Evolutionary conservation across 2,329 filamentous ascomycete species (phyloP).

Genomic region (Hypoxylon sp.): DNA sequence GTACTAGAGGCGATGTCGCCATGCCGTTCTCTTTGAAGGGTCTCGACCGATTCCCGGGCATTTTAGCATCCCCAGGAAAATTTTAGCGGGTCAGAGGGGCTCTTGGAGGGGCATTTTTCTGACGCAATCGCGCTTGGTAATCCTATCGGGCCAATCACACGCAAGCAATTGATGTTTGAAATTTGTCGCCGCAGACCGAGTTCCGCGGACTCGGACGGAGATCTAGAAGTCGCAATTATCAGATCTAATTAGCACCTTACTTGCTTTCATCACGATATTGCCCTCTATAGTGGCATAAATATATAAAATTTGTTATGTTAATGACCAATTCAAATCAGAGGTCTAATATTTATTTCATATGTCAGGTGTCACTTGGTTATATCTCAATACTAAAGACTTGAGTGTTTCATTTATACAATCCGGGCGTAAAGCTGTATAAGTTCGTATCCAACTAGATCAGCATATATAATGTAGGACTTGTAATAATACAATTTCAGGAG

Average conservation of each 20-base stretch:
- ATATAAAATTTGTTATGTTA: background rate
- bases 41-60: conserved; percentile 42
- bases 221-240: conserved; percentile 26
- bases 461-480: background rate
- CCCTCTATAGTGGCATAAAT: background rate
- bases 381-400: background rate
- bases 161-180: conserved; percentile 12
- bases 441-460: background rate
- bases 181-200: conserved; percentile 31
- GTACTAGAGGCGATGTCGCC: conserved; percentile 37
- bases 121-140: conserved; percentile 42
- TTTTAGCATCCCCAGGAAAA: conserved; percentile 33
- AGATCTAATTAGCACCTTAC: background rate
- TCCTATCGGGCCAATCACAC: conserved; percentile 42
- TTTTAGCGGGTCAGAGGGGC: conserved; percentile 34
- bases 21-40: conserved; percentile 23
- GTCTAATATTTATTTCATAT: background rate
- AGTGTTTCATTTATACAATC: background rate
- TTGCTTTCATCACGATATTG: background rate
- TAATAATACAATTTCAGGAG: conserved; percentile 19
- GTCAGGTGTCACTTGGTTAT: background rate
- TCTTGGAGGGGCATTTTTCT: conserved; percentile 33
- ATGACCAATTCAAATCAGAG: conserved; percentile 4
- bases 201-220: conserved; percentile 44
- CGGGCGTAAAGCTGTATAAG: background rate